A percentile compares a stretch with the other conserved stretches of the same genome.
phyloP scores from a whole-genome alignment of 1,284 basidiomycete species.

The Agaricales sp. region DNA sequence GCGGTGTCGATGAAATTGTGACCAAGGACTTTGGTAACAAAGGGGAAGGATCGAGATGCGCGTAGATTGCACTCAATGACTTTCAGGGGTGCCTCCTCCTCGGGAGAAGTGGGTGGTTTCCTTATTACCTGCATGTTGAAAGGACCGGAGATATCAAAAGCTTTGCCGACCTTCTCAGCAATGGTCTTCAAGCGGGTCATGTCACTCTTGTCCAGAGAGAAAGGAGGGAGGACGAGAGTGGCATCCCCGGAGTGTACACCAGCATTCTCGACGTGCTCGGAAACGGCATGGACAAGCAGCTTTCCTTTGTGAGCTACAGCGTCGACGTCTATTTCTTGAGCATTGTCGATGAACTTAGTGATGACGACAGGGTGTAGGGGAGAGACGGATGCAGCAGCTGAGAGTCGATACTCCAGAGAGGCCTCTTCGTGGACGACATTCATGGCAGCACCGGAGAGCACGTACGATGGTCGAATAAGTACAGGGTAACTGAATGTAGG shows the following conservation, averaged over 20 bases:
- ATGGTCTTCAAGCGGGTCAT: conserved; percentile 87
- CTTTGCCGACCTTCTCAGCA: conserved; percentile 89
- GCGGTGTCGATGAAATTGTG: conserved; percentile 97
- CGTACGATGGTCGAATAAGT: conserved; percentile 93
- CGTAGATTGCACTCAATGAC: conserved; percentile 99
- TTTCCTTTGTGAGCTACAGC: conserved; percentile 93
- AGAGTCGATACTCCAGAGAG: conserved; percentile 84
- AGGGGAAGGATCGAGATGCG: conserved; percentile 97
- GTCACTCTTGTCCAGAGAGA: conserved; percentile 70
- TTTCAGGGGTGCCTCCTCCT: conserved; percentile 71
- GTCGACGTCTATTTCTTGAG: conserved; percentile 97
- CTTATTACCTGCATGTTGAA: conserved; percentile 99
- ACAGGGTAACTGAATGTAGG: conserved; percentile 72
- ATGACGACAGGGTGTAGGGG: conserved; percentile 97
- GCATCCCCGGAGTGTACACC: conserved; percentile 99
- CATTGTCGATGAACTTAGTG: conserved; percentile 97
- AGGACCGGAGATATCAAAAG: conserved; percentile 95
- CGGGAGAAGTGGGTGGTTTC: conserved; percentile 50
- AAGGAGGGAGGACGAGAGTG: conserved; percentile 95
- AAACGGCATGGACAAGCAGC: conserved; percentile 93
- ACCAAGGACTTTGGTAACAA: conserved; percentile 96
- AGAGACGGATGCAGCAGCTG: conserved; percentile 91
- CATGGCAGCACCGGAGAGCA: conserved; percentile 98
- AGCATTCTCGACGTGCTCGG: conserved; percentile 98
- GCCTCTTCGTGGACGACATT: conserved; percentile 96